These are phyloP conservation scores for Pythium grandisporangium DNA, from an alignment of 352 stramenopile genomes.

Conservation along the genomic window DNA sequence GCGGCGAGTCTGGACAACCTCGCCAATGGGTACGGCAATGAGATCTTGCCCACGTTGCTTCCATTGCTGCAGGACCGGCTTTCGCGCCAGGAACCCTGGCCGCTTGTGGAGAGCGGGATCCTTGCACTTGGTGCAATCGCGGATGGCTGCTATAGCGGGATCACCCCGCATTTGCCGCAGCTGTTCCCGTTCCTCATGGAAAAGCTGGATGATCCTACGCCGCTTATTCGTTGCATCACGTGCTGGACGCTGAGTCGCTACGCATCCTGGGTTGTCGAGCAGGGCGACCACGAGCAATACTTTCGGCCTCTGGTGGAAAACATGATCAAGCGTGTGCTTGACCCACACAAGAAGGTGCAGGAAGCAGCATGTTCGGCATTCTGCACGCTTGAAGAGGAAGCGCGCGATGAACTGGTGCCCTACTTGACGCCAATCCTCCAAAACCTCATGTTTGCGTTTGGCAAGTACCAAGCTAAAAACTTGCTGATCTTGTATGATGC, in stretches of 20 bases:
- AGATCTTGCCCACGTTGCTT: constrained; percentile 90
- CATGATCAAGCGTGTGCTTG: constrained; percentile 84
- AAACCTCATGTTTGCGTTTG: constrained; percentile 89
- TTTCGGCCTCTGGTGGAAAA: constrained; percentile 75
- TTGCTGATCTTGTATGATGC: constrained; percentile 95
- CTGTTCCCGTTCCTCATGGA: constrained; percentile 94
- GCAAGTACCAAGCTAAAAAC: constrained; percentile 92
- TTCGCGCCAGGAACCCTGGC: constrained; percentile 87
- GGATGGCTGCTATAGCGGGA: constrained; percentile 90
- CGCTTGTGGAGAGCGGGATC: constrained; percentile 92
- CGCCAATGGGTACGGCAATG: constrained; percentile 87
- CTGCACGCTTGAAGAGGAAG: constrained; percentile 91
- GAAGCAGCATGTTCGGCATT: constrained; percentile 92
- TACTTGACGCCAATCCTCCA: constrained; percentile 91
- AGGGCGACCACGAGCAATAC: constrained; percentile 76
- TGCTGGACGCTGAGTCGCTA: constrained; percentile 94
- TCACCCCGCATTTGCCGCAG: constrained; percentile 87
- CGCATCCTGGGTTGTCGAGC: constrained; percentile 87
- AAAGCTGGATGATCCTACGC: constrained; percentile 83
- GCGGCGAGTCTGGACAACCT: constrained; percentile 94
- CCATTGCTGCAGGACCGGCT: constrained; percentile 89
- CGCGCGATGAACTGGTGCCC: constrained; percentile 87
- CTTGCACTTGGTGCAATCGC: constrained; percentile 93
- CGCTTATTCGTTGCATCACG: constrained; percentile 91
- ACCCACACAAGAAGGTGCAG: constrained; percentile 94